Base-by-base conservation (phyloP, 1,139 yeast species). In the Meyerozyma carpophila region DNA sequence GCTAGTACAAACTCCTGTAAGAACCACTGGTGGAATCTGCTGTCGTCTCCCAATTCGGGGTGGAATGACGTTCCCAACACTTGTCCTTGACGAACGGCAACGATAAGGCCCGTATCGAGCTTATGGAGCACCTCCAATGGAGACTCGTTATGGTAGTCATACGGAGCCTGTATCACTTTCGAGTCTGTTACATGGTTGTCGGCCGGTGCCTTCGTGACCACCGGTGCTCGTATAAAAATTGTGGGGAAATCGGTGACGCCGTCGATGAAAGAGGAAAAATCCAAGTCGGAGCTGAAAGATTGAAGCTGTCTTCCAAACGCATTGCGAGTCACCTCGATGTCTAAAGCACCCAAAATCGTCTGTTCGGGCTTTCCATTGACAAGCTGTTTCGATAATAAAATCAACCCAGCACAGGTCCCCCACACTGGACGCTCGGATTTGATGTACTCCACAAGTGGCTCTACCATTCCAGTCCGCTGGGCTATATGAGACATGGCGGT, bases 391-490 rank as follows among this genome's bases (percentile, higher is more conserved):
- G 91, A 75, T 37, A 87, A 65, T 52, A 86, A 73, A 46, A 87
- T 86, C 51, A 87, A 67, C 2, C 95, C 95, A 4, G 95, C 95
- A 63, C 95, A 87, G 1, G 95, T 87, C 0, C 95, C 95, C 95
- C 95, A 87, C 26, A 81, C 74, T 1, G 88, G 81, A 51, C 75
- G 77, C 20, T 64, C 65, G 16, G 70, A 64, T 42, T 73, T 73
- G 28, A 82, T 79, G 57, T 74, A 81, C 8, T 66, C 61, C 42
- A 72, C 64, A 44, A 87, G 64, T 4, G 85, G 84, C 29, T 72
- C 71, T 14, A 83, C 63, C 54, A 87, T 58, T 1, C 76, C 75
- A 0, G 83, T 76, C 45, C 90, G 65, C 57, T 84, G 83, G 1
- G 94, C 86, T 37, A 86, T 79, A 36, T 84, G 66, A 1, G 91